Base-by-base conservation (phyloP, 2,329 filamentous ascomycete genomes). In the Ascochyta viciae-villosae region DNA sequence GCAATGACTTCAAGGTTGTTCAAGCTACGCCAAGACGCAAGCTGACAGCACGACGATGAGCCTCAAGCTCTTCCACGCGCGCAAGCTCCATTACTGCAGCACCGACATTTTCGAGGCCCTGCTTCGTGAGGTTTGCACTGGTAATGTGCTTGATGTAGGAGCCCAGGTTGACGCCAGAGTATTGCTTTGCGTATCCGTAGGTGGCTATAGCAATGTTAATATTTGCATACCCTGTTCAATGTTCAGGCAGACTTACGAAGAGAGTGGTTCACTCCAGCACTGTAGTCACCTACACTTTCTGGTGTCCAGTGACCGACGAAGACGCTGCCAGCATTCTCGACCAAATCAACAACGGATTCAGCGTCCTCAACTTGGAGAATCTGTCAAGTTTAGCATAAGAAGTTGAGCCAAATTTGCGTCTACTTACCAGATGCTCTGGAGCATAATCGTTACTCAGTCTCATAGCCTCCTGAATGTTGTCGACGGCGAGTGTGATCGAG, bases 141-240 rank as follows among this genome's bases (percentile, higher is more conserved):
- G 95, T 99, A 71, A 99, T 97, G 82, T 98, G 92, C 81, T 99
- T 99, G 75, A 96, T 85, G 78, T 97, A 99, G 2, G 94, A 98
- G 29, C 87, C 92, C 6, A 99, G 85, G 76, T 96, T 99, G 72
- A 99, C 95, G 48, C 95, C 95, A 6, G 92, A 97, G 81, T 99
- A 99, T 77, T 99, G 95, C 80, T 96, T 96, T 44, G 95, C 95
- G 71, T 96, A 99, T 37, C 95, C 95, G 73, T 98, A 99, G 0
- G 95, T 99, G 48, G 95, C 92, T 96, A n/a, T 33, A 8, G 2
- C 23, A 65, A 24, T 12, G 49, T 66, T 41, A 68, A 51, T 37
- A 42, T 31, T 23, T 15, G 4, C 31, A 10, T 15, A 10, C 16
- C 2, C 3, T 12, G 26, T 31, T 31, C 13, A 6, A 2, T 3